These are phyloP conservation scores for Pochonia chlamydosporia DNA, from an alignment of 2,329 filamentous ascomycete species.

Conservation along the genomic window DNA sequence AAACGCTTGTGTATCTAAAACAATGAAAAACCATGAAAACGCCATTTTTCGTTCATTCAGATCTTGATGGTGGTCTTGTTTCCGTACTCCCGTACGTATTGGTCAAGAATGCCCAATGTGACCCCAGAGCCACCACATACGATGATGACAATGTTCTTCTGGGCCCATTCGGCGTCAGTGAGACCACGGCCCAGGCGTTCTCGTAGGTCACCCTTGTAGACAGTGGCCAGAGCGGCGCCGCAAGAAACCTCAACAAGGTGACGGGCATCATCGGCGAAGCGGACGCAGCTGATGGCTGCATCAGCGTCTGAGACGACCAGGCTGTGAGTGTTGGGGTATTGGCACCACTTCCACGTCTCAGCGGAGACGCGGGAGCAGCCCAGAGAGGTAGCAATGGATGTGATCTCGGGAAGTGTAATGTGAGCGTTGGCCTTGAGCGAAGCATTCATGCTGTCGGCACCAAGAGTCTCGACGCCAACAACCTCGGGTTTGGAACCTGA, in stretches of 20 bases:
- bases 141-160: constrained; percentile 73
- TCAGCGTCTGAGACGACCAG: constrained; percentile 48
- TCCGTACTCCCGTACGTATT: constrained; percentile 46
- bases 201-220: constrained; percentile 59
- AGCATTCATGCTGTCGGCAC: constrained; percentile 64
- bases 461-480: constrained; percentile 69
- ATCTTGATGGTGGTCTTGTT: constrained; percentile 25
- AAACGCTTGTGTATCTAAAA: constrained; percentile 5
- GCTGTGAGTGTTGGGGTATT: constrained; percentile 32
- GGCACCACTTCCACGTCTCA: constrained; percentile 60
- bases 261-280: constrained; percentile 75
- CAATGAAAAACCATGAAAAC: constrained; percentile 1
- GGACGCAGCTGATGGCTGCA: constrained; percentile 70
- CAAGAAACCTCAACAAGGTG: constrained; percentile 81
- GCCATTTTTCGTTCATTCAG: constrained; percentile 9
- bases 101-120: constrained; percentile 53
- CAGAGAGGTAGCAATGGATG: constrained; percentile 67
- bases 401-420: constrained; percentile 64
- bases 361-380: constrained; percentile 68
- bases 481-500: constrained; percentile 39
- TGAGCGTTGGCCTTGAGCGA: constrained; percentile 51
- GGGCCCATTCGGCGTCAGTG: constrained; percentile 51
- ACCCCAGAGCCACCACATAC: constrained; percentile 77
- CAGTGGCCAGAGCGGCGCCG: constrained; percentile 69
- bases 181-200: constrained; percentile 49